Base-by-base conservation (phyloP, 108 stramenopile genomes). In the Nitzschia sp. region DNA sequence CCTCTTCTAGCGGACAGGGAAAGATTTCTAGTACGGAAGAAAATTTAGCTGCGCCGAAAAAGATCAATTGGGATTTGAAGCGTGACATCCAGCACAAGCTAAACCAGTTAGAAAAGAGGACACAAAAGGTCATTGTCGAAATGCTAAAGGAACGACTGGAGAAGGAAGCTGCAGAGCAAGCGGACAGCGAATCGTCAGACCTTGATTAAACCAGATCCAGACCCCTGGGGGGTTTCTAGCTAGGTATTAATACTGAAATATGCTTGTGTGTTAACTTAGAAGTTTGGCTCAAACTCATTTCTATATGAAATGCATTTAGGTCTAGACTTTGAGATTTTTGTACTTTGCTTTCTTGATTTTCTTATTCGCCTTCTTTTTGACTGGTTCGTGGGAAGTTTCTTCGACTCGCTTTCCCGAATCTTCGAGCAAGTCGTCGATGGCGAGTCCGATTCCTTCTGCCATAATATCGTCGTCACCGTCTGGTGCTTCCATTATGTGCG, bases 51-150 rank as follows among this genome's bases (percentile, higher is more conserved):
- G 68, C 84, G 21, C 82, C 88, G 2, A 81, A 88, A 59, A 94
- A 94, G 64, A 80, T 88, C 35, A 94, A 94, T 72, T 85, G 84
- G 86, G 93, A 94, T 87, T 75, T 94, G 67, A 94, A 94, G 48
- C 76, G 90, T 29, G 93, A 88, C 66, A 80, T 91, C 53, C 57
- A 77, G 53, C 53, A 62, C 13, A 90, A 88, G 55, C 75, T 94
- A 57, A 79, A 87, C 6, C 80, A 79, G 62, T 71, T 94, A 52
- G 93, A 91, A 62, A 57, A 74, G 31, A 73, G 87, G 46, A 94
- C 90, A 21, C 86, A 91, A 65, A 85, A 72, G 58, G 88, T 85
- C 0, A 85, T 94, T 63, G 93, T 91, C 15, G 73, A 74, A 35
- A 67, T 94, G 52, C 68, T 94, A 48, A 82, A 73, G 48, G 85